Base-by-base conservation (phyloP, 2,329 filamentous ascomycete species). In the Chaetomium sp. region DNA sequence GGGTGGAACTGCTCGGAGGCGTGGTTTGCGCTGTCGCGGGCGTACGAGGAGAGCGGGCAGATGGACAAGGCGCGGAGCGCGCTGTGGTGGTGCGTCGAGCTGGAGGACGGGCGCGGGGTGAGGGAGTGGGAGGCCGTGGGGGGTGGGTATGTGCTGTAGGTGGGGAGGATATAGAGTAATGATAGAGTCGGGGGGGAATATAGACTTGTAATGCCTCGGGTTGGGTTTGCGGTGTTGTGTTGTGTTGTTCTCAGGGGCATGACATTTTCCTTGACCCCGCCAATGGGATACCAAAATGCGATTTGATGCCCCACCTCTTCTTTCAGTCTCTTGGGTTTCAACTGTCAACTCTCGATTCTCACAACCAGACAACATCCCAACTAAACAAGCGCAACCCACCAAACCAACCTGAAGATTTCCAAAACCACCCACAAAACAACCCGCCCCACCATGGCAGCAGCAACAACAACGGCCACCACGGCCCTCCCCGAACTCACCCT, bases 11-110 rank as follows among this genome's bases (percentile, higher is more conserved):
- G 90, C 75, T 88, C 91, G 0, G 95, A 98, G 74, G 95, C 94
- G 5, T 99, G 95, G 95, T 94, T 92, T 73, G 86, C 90, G 4
- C 84, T 99, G 38, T 91, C 93, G 0, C 83, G 92, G 68, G 93
- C 92, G 10, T 91, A 97, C 73, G 95, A 99, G 77, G 87, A 93
- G 74, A 91, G 91, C 64, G 91, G 90, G 0, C 91, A 97, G 79
- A 78, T 87, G 1, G 91, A 95, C 45, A 96, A 94, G 80, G 90
- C 95, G 16, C 96, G 93, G 79, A 90, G 95, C 71, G 92, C 93
- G 54, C 83, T 98, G 7, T 98, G 95, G 95, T 98, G 94, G 93
- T 96, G 93, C 72, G 91, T 99, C 13, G 93, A 97, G 77, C 82
- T 99, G 33, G 95, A 98, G 75, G 94, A 99, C 75, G 87, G 87